phyloP scores from a whole-genome alignment of 2,329 filamentous ascomycete species.

The Diaporthe helianthi region DNA sequence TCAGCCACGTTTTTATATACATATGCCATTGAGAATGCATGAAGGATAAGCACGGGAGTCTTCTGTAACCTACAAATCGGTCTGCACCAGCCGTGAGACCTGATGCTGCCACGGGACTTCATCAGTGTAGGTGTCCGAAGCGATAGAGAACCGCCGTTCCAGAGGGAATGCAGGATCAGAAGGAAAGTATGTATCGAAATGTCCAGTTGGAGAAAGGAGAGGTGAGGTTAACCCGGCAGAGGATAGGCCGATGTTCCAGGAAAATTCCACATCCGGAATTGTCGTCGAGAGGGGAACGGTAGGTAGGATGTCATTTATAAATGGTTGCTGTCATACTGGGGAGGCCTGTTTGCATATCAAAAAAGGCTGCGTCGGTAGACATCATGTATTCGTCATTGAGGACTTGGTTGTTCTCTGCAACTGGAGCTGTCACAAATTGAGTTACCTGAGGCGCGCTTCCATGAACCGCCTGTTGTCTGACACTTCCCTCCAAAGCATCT shows the following conservation, averaged over 20 bases:
- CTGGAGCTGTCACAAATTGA: not conserved
- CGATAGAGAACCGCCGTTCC: not conserved
- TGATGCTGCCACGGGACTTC: not conserved
- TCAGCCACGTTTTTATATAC: conserved; percentile 28
- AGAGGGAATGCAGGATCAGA: not conserved
- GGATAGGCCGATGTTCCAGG: not conserved
- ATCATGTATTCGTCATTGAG: not conserved
- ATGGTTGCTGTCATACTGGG: not conserved
- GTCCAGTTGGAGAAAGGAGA: not conserved
- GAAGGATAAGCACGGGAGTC: not conserved
- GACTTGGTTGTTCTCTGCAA: not conserved
- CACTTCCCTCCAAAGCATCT: conserved; percentile 17
- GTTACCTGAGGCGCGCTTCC: not conserved
- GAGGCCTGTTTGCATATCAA: not conserved
- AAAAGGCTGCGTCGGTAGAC: not conserved
- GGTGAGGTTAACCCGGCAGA: not conserved
- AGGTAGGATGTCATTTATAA: not conserved
- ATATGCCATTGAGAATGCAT: not conserved
- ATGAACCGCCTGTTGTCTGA: not conserved
- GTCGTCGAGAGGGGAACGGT: not conserved
- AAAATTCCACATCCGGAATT: not conserved
- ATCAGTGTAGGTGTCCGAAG: not conserved
- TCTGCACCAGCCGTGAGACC: conserved; percentile 10
- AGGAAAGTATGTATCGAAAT: not conserved
- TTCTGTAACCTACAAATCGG: not conserved